A percentile compares a stretch with the other conserved stretches of the same genome.
Evolutionary conservation across 148 eudicot species (phyloP).

Genomic region (Agrostemma githago): DNA sequence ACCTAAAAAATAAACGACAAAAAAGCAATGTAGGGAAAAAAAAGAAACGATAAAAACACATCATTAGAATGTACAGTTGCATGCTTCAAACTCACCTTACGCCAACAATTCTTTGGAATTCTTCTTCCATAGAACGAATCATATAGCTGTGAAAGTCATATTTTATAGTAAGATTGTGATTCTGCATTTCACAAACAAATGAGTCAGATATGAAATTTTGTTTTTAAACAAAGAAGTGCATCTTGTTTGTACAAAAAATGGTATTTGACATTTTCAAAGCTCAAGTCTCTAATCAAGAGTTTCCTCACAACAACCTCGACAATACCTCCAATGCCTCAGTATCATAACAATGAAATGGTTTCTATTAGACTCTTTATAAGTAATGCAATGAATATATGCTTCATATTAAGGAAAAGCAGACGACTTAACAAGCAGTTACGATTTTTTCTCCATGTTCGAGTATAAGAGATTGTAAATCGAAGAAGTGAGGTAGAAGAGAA

Average conservation of each 20-base stretch:
- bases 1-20: background rate
- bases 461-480: too few relatives aligned
- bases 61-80: background rate
- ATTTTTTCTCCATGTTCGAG: too few relatives aligned
- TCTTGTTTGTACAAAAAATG: background rate
- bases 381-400: background rate
- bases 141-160: conserved; percentile 99
- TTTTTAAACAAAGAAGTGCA: background rate
- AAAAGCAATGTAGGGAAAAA: background rate
- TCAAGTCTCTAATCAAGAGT: background rate
- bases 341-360: background rate
- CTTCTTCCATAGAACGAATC: conserved; percentile 99
- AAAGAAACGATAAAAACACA: background rate
- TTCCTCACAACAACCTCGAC: background rate
- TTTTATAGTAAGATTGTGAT: conserved; percentile 79
- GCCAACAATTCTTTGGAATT: conserved; percentile 93
- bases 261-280: background rate
- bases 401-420: background rate
- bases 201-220: background rate
- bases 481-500: too few relatives aligned
- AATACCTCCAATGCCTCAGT: background rate
- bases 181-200: conserved; percentile 55
- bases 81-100: conserved; percentile 55
- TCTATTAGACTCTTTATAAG: background rate
- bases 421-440: background rate